Percentiles rank a stretch among this genome's conserved stretches.
Conservation (phyloP, 768 basidiomycete species). For the Lactarius akahatsu region DNA sequence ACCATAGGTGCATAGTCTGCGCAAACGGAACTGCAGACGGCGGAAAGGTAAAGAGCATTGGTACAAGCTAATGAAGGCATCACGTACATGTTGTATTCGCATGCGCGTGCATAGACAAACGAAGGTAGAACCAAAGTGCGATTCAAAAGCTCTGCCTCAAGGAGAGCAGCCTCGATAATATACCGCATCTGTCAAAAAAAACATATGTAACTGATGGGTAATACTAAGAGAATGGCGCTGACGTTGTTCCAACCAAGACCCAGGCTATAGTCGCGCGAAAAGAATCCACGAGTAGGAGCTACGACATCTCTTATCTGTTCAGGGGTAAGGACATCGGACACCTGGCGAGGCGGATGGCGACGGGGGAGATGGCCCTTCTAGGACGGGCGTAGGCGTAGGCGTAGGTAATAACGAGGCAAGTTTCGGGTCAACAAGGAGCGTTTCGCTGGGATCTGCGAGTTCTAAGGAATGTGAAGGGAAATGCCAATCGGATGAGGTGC, state of each 20-base stretch:
- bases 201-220: constrained; percentile 5
- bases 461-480: neutral
- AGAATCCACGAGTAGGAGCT: constrained; percentile 43
- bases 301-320: constrained; percentile 39
- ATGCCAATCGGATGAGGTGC: constrained; percentile 5
- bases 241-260: constrained; percentile 52
- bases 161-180: constrained; percentile 46
- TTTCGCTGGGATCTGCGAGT: neutral
- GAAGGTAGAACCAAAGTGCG: constrained; percentile 46
- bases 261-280: constrained; percentile 45
- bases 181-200: constrained; percentile 42
- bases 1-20: constrained; percentile 45
- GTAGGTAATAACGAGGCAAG: neutral
- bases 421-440: neutral
- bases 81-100: constrained; percentile 43
- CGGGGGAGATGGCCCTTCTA: neutral
- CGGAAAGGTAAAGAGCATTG: neutral
- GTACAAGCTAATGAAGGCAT: constrained; percentile 17
- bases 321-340: constrained; percentile 33
- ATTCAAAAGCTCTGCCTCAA: constrained; percentile 46
- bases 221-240: constrained; percentile 22
- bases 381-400: neutral
- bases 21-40: constrained; percentile 36
- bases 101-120: constrained; percentile 47
- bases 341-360: neutral